Evolutionary conservation across 805 yeast species (phyloP).

Genomic region (Ogataea neopini): DNA sequence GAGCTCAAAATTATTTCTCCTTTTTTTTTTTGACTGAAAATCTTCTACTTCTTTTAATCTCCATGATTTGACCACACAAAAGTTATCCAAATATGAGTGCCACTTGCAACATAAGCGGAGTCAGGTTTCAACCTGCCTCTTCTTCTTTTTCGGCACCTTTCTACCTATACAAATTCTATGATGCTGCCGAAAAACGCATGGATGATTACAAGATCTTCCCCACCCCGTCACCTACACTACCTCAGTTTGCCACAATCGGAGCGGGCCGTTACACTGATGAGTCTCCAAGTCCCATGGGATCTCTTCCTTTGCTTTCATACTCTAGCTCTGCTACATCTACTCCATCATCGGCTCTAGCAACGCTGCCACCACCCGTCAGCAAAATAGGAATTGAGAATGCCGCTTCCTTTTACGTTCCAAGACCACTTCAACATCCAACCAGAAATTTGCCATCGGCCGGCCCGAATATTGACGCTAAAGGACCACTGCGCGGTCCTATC

Average conservation of each 20-base stretch:
- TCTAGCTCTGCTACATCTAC: conserved; percentile 2
- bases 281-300: conserved; percentile 1
- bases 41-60: not conserved
- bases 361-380: conserved; percentile 3
- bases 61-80: not conserved
- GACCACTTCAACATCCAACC: conserved; percentile 1
- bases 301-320: not conserved
- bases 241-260: not conserved
- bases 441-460: not conserved
- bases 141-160: conserved; percentile 20
- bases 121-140: conserved; percentile 3
- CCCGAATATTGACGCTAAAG: not conserved
- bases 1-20: not conserved
- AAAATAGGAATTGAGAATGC: not conserved
- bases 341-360: not conserved
- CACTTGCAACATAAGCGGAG: conserved; percentile 7
- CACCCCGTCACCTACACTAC: conserved; percentile 12
- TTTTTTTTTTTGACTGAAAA: not conserved
- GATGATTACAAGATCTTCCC: conserved; percentile 28
- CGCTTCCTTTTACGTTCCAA: conserved; percentile 5
- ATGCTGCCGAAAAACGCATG: conserved; percentile 19
- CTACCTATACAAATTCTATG: conserved; percentile 26
- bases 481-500: conserved; percentile 4
- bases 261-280: not conserved
- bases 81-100: conserved; percentile 5